phyloP scores from a whole-genome alignment of 2,329 filamentous ascomycete genomes.

The Talaromyces sp. region DNA sequence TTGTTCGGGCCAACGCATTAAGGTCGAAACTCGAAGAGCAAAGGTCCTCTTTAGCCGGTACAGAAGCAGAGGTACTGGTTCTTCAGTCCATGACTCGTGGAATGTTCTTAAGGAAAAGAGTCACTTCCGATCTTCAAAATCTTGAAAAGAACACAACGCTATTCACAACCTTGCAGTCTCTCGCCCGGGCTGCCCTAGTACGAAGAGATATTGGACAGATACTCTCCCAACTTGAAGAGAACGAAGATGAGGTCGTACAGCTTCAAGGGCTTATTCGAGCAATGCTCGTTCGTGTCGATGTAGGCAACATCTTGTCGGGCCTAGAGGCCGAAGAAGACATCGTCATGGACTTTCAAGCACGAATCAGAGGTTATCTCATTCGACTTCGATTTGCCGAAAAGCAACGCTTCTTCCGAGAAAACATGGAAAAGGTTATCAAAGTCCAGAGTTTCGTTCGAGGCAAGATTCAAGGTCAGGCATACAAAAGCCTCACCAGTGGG shows the following conservation, averaged over 20 bases:
- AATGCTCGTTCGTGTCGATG: conserved; percentile 69
- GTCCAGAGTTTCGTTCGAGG: conserved; percentile 95
- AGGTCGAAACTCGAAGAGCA: conserved; percentile 33
- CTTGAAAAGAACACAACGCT: conserved; percentile 31
- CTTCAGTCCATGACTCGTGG: conserved; percentile 54
- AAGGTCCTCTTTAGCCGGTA: conserved; percentile 40
- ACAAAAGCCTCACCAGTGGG: conserved; percentile 92
- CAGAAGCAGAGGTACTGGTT: conserved; percentile 43
- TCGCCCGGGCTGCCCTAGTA: conserved; percentile 40
- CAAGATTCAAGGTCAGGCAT: conserved; percentile 94
- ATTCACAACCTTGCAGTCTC: conserved; percentile 39
- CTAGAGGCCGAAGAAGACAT: conserved; percentile 80
- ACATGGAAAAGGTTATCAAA: conserved; percentile 99
- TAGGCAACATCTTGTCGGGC: conserved; percentile 71
- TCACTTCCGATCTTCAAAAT: conserved; percentile 29
- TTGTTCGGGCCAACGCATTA: conserved; percentile 30
- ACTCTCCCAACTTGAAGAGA: conserved; percentile 66
- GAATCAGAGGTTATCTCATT: conserved; percentile 69
- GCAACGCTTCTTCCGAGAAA: conserved; percentile 83
- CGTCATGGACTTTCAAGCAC: conserved; percentile 70
- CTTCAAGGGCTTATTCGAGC: conserved; percentile 76
- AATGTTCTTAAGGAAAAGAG: conserved; percentile 33
- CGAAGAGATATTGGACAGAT: conserved; percentile 48
- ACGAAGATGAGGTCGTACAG: conserved; percentile 63
- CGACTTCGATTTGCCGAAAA: conserved; percentile 77